Evolutionary conservation across 1,139 yeast species (phyloP), one percentile per base, ranked within the genome.

Genomic region (Saccharomycopsis hybrid): DNA sequence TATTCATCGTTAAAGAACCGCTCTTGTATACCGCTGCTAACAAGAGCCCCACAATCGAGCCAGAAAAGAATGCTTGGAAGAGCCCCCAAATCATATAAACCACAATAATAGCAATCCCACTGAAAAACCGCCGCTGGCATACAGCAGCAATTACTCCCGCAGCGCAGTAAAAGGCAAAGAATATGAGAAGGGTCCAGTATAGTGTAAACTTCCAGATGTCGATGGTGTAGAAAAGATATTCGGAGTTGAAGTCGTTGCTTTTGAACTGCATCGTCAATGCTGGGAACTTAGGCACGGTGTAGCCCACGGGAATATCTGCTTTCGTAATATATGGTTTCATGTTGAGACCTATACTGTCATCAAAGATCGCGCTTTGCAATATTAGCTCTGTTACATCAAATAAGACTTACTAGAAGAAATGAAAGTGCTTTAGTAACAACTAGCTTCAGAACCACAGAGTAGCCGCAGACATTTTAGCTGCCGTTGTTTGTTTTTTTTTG

Each of bases 201-300:
- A 87, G 72, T 0, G 96, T 86, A 69, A 87, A 92, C 57, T 66
- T 66, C 95, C 96, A 89, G n/a, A 90, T 78, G 60, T 89, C 97
- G 35, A 63, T 57, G 1, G 82, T 69, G 59, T 80, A 77, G 66
- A 87, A 90, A 9, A 92, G 74, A 56, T 74, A 80, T 45, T 89
- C 73, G 28, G 73, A 63, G 32, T 74, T 66, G 65, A 74, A 84
- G 38, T 63, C 58, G 13, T 62, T 56, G 39, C 64, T 63, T 5
- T 71, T 65, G 4, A 74, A 60, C 0, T 96, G 95, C 85, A 92
- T 84, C 61, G 73, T 76, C 31, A 92, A 66, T 3, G 95, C 80
- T 2, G 97, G 98, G 62, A 90, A 92, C 27, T 61, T 53, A 0
- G 98, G 98, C 0, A 82, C 73, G 4, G 70, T 67, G 66, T 92